Evolutionary conservation across 75 land plant genomes (phyloP), one percentile per base, ranked within the genome.

Genomic region (Selaginella moellendorffii): DNA sequence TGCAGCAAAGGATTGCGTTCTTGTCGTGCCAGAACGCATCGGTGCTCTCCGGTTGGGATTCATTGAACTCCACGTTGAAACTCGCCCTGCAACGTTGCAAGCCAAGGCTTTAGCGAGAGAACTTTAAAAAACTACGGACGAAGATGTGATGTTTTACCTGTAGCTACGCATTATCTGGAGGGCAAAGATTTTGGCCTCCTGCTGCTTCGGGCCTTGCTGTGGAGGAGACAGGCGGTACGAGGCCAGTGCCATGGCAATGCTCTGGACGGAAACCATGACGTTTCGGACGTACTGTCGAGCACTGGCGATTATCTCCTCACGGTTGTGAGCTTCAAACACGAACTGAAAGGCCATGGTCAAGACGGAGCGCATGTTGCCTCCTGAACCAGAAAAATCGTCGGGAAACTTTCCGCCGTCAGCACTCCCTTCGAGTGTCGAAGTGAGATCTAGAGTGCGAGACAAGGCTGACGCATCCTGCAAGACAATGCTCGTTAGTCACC

Each of bases 261-360:
- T 79, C 68, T 87, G 91, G 24, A 87, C 88, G 24, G 87, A 71
- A 26, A 81, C 78, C 52, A 84, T 74, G 10, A 87, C 78, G 61
- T 79, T 79, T 5, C 87, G 84, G 10, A 86, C 74, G 66, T 86
- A 84, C 69, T 81, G 87, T 0, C 79, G 78, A 26, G 80, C 85
- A 79, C 79, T 81, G 19, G 78, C 64, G 14, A 80, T 83, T 30
- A 87, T 81, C 74, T 67, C 81, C 8, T 87, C 91, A 29, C 83
- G 80, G 14, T 79, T 53, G 56, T 79, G 78, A 30, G 67, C 69
- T 62, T 87, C 87, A 74, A 74, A 84, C 0, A 83, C 78, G 63
- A 84, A 84, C 56, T 87, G 91, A 68, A 87, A 87, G 0, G 88
- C 91, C 67, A 87, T 84, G 10, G 91, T 84, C 67, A 87, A 62